A percentile compares a stretch with the other conserved stretches of the same genome.
Conservation (phyloP, 495 filamentous ascomycete species). For the Staphylotrichum tortipilum region DNA sequence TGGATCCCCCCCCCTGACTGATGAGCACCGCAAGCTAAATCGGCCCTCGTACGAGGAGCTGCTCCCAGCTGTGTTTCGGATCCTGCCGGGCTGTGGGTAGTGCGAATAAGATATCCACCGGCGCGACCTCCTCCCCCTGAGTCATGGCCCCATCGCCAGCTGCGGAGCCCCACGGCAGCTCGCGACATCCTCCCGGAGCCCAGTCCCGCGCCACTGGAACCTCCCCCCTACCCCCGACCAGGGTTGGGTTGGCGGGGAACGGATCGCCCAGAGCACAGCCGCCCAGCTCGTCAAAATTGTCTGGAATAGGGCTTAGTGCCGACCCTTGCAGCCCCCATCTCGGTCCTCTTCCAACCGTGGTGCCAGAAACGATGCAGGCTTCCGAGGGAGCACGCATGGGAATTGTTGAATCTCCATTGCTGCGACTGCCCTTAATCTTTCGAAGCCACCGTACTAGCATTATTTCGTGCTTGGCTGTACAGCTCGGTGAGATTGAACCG, state of each 20-base stretch:
- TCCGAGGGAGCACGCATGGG: neutral
- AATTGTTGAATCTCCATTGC: neutral
- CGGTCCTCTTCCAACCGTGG: neutral
- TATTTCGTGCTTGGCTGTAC: slow-evolving; percentile 28
- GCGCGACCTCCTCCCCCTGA: no score
- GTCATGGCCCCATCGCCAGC: no score
- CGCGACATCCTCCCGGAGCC: neutral
- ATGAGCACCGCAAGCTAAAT: no score
- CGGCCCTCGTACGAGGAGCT: no score
- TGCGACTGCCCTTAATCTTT: slow-evolving; percentile 1
- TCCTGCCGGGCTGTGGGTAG: no score
- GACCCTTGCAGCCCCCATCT: slow-evolving; percentile 7
- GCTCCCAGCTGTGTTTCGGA: no score
- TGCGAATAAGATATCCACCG: no score
- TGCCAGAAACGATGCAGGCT: neutral
- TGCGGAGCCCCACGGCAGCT: no score
- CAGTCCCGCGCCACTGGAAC: slow-evolving; percentile 1
- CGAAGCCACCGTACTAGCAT: neutral
- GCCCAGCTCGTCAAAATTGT: slow-evolving; percentile 36
- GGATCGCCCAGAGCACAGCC: neutral
- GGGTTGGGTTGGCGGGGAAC: neutral
- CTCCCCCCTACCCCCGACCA: neutral
- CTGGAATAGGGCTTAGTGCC: slow-evolving; percentile 39
- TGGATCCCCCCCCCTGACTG: no score
- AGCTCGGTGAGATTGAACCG: slow-evolving; percentile 41